Conservation (phyloP, 225 moss, liverwort and hornwort genomes). For the Bryum argenteum region DNA sequence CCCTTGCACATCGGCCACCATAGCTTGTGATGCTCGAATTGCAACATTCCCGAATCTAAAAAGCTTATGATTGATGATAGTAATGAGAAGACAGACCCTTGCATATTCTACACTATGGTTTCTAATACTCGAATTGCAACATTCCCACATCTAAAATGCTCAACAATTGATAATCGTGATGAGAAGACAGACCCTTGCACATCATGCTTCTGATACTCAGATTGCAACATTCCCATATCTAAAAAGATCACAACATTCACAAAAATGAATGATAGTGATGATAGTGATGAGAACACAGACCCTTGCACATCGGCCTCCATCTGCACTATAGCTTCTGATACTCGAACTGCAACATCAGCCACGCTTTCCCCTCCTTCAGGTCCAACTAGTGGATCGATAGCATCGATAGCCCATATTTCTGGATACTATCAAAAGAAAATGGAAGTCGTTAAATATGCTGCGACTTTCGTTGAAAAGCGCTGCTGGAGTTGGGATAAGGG, state of each 20-base stretch:
- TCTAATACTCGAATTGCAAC: conserved; percentile 50
- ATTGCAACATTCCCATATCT: conserved; percentile 75
- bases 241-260: background rate
- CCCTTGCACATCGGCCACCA: conserved; percentile 72
- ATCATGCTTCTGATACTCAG: conserved; percentile 76
- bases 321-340: conserved; percentile 60
- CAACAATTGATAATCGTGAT: background rate
- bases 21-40: conserved; percentile 61
- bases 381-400: conserved; percentile 67
- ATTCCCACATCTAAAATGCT: background rate
- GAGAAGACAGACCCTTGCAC: conserved; percentile 63
- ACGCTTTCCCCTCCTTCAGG: conserved; percentile 95
- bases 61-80: too few species aligned
- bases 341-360: conserved; percentile 81
- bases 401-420: conserved; percentile 83
- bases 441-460: too few species aligned
- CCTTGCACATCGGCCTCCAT: conserved; percentile 82
- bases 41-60: conserved; percentile 47
- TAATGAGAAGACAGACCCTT: conserved; percentile 47
- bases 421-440: conserved; percentile 49
- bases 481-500: too few species aligned
- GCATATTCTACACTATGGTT: conserved; percentile 61
- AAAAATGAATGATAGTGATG: background rate
- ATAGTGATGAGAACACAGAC: conserved; percentile 43
- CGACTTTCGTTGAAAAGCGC: too few species aligned